Percentiles rank a stretch among this genome's conserved stretches.
phyloP scores from a whole-genome alignment of 176 grass and related monocot genomes.

The Phoenix roebelenii region DNA sequence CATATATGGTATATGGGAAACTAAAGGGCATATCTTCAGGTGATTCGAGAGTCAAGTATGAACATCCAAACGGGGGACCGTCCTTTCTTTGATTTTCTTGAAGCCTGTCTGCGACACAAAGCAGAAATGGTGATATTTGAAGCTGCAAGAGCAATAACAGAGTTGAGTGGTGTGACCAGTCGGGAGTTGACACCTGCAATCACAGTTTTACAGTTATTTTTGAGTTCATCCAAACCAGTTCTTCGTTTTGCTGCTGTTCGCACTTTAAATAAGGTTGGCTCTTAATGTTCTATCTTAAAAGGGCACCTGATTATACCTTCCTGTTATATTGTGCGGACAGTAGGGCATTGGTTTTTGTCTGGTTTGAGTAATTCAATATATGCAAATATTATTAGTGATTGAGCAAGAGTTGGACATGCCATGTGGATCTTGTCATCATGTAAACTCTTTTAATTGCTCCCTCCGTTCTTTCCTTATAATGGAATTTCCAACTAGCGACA shows the following conservation, averaged over 20 bases:
- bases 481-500: too few relatives aligned
- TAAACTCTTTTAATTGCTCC: too few relatives aligned
- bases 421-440: too few relatives aligned
- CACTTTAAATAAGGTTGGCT: constrained; percentile 78
- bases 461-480: too few relatives aligned
- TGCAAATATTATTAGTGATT: too few relatives aligned
- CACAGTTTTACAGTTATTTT: constrained; percentile 88
- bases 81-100: constrained; percentile 92
- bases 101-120: constrained; percentile 91
- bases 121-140: constrained; percentile 99
- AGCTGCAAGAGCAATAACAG: constrained; percentile 91
- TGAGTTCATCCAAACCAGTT: constrained; percentile 99
- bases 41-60: constrained; percentile 70
- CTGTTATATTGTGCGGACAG: too few relatives aligned
- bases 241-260: constrained; percentile 92
- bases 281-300: too few relatives aligned
- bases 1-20: neutral
- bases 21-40: constrained; percentile 27
- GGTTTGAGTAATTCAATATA: too few relatives aligned
- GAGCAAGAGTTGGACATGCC: too few relatives aligned
- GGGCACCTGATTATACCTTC: too few relatives aligned
- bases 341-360: too few relatives aligned
- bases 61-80: constrained; percentile 74
- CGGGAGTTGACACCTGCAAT: constrained; percentile 95
- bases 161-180: constrained; percentile 88